Conservation (phyloP, 2,329 filamentous ascomycete genomes). For the Macrophomina phaseolina region DNA sequence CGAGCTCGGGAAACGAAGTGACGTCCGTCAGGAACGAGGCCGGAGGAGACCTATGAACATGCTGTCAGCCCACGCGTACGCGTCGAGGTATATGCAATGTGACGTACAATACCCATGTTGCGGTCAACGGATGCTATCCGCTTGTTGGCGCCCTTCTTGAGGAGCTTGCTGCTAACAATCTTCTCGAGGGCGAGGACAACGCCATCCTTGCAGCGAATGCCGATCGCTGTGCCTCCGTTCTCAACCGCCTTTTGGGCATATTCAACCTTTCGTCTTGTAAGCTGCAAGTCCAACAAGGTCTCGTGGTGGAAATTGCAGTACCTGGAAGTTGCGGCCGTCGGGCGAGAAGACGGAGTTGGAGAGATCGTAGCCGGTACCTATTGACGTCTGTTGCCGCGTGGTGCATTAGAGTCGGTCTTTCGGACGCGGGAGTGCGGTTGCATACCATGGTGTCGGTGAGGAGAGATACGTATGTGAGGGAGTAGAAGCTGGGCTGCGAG, state of each 20-base stretch:
- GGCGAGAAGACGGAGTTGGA: conserved; percentile 99
- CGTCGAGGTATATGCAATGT: background rate
- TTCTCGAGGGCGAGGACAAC: conserved; percentile 97
- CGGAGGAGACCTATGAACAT: conserved; percentile 78
- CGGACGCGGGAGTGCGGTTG: background rate
- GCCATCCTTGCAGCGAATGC: conserved; percentile 96
- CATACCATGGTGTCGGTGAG: conserved; percentile 15
- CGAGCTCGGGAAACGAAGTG: conserved; percentile 94
- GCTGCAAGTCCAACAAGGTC: background rate
- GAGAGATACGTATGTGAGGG: background rate
- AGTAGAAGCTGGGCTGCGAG: background rate
- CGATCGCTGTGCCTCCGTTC: conserved; percentile 94
- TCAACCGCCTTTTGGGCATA: conserved; percentile 99
- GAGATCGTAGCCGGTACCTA: conserved; percentile 99
- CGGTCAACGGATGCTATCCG: conserved; percentile 93
- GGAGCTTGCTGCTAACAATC: conserved; percentile 90
- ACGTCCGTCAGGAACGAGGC: conserved; percentile 90
- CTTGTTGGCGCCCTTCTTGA: conserved; percentile 96
- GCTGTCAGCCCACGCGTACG: conserved; percentile 3
- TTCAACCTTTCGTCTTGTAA: conserved; percentile 66
- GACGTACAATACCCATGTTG: conserved; percentile 87
- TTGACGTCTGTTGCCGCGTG: conserved; percentile 75
- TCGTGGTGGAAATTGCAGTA: conserved; percentile 45
- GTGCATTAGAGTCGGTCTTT: conserved; percentile 2
- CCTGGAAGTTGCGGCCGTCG: conserved; percentile 98